Conservation (phyloP, 106 monocot species). For the Amphibolis antarctica region DNA sequence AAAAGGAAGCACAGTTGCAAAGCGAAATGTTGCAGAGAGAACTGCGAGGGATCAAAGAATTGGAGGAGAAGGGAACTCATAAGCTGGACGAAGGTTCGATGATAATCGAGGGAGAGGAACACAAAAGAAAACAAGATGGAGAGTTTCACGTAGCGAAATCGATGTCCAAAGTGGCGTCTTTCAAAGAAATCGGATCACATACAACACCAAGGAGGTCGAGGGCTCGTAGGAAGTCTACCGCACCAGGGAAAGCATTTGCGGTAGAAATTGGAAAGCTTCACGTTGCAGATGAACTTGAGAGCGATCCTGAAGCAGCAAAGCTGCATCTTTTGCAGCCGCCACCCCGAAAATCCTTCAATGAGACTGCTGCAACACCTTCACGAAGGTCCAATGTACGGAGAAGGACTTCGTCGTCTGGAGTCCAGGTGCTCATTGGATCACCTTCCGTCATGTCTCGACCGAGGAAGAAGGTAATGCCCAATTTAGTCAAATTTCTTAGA, state of each 20-base stretch:
- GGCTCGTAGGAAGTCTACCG: constrained; percentile 11
- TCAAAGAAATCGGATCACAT: constrained; percentile 13
- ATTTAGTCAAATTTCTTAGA: constrained; percentile 37
- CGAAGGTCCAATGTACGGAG: constrained; percentile 22
- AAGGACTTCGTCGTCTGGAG: constrained; percentile 24
- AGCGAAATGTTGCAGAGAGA: constrained; percentile 25
- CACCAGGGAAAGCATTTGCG: not conserved
- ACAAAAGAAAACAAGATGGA: not conserved
- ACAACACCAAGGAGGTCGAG: constrained; percentile 16
- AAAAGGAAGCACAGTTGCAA: constrained; percentile 36
- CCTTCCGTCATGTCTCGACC: constrained; percentile 37
- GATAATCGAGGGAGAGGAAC: constrained; percentile 1
- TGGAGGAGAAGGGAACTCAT: constrained; percentile 11
- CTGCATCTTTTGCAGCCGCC: not conserved
- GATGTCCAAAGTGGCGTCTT: constrained; percentile 5
- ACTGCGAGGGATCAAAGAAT: constrained; percentile 23
- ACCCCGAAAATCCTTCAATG: constrained; percentile 24
- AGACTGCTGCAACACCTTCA: constrained; percentile 5
- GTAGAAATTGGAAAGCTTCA: not conserved
- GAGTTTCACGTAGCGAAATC: not conserved
- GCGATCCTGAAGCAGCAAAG: not conserved
- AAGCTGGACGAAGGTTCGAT: constrained; percentile 9
- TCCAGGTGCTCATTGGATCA: constrained; percentile 14
- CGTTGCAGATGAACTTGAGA: not conserved
- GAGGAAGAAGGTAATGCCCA: constrained; percentile 43